Evolutionary conservation across 2,329 filamentous ascomycete species (phyloP), one percentile per base, ranked within the genome.

Genomic region (Phoma herbarum): DNA sequence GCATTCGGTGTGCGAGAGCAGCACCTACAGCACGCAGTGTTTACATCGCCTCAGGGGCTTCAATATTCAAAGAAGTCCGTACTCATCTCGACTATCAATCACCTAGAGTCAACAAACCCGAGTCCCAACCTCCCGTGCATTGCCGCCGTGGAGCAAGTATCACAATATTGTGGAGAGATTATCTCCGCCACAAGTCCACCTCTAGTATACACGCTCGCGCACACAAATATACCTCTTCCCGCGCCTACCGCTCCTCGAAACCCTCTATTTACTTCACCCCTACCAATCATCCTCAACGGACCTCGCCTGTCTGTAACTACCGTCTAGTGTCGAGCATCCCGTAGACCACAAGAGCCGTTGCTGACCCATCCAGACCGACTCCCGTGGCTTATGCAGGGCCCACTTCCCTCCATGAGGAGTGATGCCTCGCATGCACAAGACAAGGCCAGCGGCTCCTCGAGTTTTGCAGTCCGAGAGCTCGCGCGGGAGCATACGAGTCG

Each of bases 381-480:
- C 12, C 31, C 31, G 41, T 43, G 41, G 35, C 39, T 45, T 35
- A 59, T 51, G 45, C 56, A 54, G 46, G 45, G 39, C 45, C 49
- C 56, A 59, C 45, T 22, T 4, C n/a, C 39, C 55, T 46, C 45
- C 56, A 45, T 31, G 45, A 50, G 49, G 44, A 45, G 14, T n/a
- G 20, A 46, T 51, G 45, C 39, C 45, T 42, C 37, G 56, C 46
- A 54, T 52, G n/a, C 18, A 28, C 44, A 49, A 49, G 7, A 44
- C 50, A 18, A 54, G n/a, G 41, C 50, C 56, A 59, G 51, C 56
- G 45, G 50, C 45, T 53, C 45, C 31, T 50, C 5, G 33, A 59
- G 45, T 39, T 31, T 50, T 33, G 26, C 22, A 35, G 14, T 16
- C 50, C 51, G 46, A 43, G 50, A 46, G 45, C 23, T 50, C n/a